Evolutionary conservation across 2,329 filamentous ascomycete genomes (phyloP), one percentile per base, ranked within the genome.

Genomic region (Colletotrichum caudatum): DNA sequence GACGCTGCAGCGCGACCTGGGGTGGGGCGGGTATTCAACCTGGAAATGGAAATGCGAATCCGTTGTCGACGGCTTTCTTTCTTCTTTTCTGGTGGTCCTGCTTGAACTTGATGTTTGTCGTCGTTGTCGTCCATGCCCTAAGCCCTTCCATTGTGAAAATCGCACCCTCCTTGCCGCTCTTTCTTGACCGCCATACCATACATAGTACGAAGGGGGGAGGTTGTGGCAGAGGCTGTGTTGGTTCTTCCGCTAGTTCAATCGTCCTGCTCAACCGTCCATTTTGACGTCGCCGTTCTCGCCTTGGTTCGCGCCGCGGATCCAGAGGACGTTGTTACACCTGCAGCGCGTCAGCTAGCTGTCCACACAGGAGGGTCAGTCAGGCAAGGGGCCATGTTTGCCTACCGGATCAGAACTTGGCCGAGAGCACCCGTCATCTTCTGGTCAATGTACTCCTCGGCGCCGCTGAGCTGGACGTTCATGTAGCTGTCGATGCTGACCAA

Each of bases 301-400:
- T 70, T 84, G 80, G 68, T 87, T 86, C 61, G 88, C 89, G 64
- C 85, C 86, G 75, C 89, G 87, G 76, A 98, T 95, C 92, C 94
- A 98, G 58, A 98, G 87, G n/a, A 98, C 95, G 80, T 98, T 98
- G 84, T 98, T 98, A 84, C 94, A 97, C 80, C 93, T 94, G 75
- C 18, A 41, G 62, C 2, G 11, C 20, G 64, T 72, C 33, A 67
- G 68, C 60, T 7, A 39, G 23, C 12, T 12, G 56, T 41, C 6
- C 6, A 6, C 18, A 7, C 1, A 3, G 41, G 26, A 18, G 39
- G 29, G 29, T 29, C 29, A 6, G 1, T 26, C 18, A 16, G 3
- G 14, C 11, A 23, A 56, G 12, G 11, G 20, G 6, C 20, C 26
- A 39, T 4, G 41, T 3, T 14, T 23, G 26, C 85, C 73, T 83